Base-by-base conservation (phyloP, 108 stramenopile genomes). In the Fistulifera solaris region DNA sequence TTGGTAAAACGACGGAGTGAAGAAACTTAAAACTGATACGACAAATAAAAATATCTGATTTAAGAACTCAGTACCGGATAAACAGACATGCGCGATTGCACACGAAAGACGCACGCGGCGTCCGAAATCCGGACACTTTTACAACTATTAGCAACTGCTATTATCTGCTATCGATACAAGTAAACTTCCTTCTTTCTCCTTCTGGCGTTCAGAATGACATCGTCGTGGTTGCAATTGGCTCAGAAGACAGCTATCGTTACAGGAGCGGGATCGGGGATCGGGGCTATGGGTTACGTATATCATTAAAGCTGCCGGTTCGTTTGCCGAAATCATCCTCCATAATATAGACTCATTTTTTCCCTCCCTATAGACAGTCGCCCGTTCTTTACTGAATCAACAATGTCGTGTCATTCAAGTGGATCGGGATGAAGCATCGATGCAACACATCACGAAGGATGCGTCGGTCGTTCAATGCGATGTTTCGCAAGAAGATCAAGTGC, bases 401-500 rank as follows among this genome's bases (percentile, higher is more conserved):
- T 19, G 44, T 21, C 16, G 11, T 45, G 21, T 17, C 44, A 45
- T 19, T 45, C 44, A 8, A 11, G 6, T 35, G 6, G 31, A 35
- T 35, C 44, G 19, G 7, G 18, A 51, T 25, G 22, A 5, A 6
- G 50, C 15, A 10, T 51, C 24, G 4, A 3, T 22, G 5, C 5
- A 23, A 27, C 25, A 27, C 7, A 7, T 51, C 22, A 3, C 24
- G 18, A 27, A 51, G 5, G 15, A 27, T 28, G 50, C 5, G 7
- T 27, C 25, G 3, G 8, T 35, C 8, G 31, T 8, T 8, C 8
- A 3, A 8, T 51, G 27, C 11, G 27, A 27, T 7, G 25, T 28
- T 6, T 10, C 7, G 11, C 49, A 69, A 38, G 62, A 19, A 57
- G 47, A 63, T 61, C 21, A 63, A 69, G 57, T 69, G 13, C 68